phyloP scores from a whole-genome alignment of 1,139 yeast species.

The Geotrichum australiense region DNA sequence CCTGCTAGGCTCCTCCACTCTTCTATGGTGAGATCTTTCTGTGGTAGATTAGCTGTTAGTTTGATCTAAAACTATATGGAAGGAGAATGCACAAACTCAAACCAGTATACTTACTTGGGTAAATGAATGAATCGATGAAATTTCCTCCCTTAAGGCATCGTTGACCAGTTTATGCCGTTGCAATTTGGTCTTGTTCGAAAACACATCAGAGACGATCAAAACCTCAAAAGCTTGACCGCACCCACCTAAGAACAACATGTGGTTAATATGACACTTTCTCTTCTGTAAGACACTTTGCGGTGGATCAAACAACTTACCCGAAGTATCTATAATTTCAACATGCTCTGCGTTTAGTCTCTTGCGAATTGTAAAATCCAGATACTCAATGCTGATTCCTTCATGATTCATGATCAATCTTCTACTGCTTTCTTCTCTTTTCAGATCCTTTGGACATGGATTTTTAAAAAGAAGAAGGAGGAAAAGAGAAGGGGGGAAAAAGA shows the following conservation, averaged over 20 bases:
- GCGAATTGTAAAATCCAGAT: constrained; percentile 30
- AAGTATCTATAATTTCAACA: constrained; percentile 35
- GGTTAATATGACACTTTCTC: too few relatives aligned
- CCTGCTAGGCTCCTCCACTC: constrained; percentile 27
- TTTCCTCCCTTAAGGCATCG: constrained; percentile 68
- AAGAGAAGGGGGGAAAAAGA: neutral
- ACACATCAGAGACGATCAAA: constrained; percentile 67
- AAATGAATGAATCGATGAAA: constrained; percentile 84
- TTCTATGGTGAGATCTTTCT: constrained; percentile 30
- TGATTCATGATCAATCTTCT: neutral
- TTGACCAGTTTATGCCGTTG: constrained; percentile 85
- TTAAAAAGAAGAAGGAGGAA: neutral
- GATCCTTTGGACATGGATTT: neutral
- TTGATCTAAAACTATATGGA: too few relatives aligned
- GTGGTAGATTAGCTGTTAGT: neutral
- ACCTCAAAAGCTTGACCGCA: constrained; percentile 82
- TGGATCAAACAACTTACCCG: constrained; percentile 27
- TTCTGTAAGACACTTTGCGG: neutral
- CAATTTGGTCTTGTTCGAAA: constrained; percentile 75
- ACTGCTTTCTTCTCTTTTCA: neutral
- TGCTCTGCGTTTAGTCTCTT: constrained; percentile 34
- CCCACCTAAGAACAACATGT: constrained; percentile 45
- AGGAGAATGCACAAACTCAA: neutral
- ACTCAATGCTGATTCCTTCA: constrained; percentile 19
- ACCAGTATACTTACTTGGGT: constrained; percentile 69